phyloP scores from a whole-genome alignment of 2,329 filamentous ascomycete genomes.

The Fusarium drepaniforme region DNA sequence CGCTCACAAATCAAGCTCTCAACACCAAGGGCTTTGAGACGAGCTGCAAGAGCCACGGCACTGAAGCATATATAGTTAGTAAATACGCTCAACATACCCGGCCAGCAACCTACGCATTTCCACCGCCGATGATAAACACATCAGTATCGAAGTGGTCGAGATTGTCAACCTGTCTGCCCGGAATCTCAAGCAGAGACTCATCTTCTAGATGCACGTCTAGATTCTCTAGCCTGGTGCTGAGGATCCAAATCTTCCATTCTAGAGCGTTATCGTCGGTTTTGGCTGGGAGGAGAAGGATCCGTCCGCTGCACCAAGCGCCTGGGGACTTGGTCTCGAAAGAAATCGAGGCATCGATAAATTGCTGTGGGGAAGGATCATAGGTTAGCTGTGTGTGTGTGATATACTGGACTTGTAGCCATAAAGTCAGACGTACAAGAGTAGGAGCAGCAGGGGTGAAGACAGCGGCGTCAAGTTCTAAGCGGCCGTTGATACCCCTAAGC shows the following conservation, averaged over 20 bases:
- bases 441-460: conserved; percentile 25
- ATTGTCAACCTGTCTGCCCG: not conserved
- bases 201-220: conserved; percentile 20
- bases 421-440: not conserved
- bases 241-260: conserved; percentile 32
- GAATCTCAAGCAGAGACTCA: not conserved
- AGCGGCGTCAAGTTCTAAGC: conserved; percentile 19
- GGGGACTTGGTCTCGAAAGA: conserved; percentile 17
- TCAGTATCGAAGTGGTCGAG: not conserved
- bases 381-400: not conserved
- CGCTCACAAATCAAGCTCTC: conserved; percentile 27
- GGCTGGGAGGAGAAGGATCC: conserved; percentile 14
- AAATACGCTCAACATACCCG: no score
- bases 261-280: not conserved
- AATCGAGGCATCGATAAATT: conserved; percentile 23
- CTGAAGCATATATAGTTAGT: not conserved
- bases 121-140: conserved; percentile 31
- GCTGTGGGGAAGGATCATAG: not conserved
- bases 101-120: conserved; percentile 18
- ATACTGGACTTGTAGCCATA: not conserved
- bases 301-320: conserved; percentile 3
- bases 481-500: not conserved
- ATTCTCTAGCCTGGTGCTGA: conserved; percentile 25
- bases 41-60: conserved; percentile 11
- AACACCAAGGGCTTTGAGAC: conserved; percentile 27